A percentile compares a stretch with the other conserved stretches of the same genome.
Evolutionary conservation across 2,329 filamentous ascomycete species (phyloP).

Genomic region (Phaeoacremonium minimum): DNA sequence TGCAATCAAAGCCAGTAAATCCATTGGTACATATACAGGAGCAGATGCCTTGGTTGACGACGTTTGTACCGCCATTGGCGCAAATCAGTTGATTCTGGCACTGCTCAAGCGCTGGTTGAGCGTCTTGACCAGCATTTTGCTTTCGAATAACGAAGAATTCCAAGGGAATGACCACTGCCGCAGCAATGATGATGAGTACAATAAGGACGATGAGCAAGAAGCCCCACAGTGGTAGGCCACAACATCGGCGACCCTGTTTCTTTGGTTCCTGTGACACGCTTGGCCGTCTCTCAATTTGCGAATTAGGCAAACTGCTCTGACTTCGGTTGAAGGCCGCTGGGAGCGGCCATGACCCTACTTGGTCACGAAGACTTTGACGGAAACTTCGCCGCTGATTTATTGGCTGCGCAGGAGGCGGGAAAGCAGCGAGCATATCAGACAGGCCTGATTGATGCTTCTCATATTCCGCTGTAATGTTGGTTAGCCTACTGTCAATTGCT

Average conservation of each 20-base stretch:
- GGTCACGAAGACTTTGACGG: conserved; percentile 41
- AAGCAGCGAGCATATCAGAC: conserved; percentile 63
- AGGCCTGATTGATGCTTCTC: conserved; percentile 48
- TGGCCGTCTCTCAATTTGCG: not conserved
- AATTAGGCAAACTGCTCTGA: conserved; percentile 11
- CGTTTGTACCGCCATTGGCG: conserved; percentile 74
- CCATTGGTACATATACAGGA: conserved; percentile 87
- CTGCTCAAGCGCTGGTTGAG: conserved; percentile 32
- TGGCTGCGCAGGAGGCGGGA: conserved; percentile 57
- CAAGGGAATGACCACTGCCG: conserved; percentile 76
- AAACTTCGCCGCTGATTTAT: conserved; percentile 30
- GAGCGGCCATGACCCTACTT: conserved; percentile 48
- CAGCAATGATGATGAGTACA: conserved; percentile 67
- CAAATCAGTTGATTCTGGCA: conserved; percentile 65
- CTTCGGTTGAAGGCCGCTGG: conserved; percentile 22
- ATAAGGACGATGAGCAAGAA: conserved; percentile 65
- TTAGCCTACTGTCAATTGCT: conserved; percentile 11
- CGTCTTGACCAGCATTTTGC: conserved; percentile 20
- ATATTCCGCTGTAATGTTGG: conserved; percentile 21
- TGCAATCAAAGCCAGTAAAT: conserved; percentile 63
- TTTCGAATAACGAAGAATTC: conserved; percentile 60
- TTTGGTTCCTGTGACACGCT: conserved; percentile 20
- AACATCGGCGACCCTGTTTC: conserved; percentile 60
- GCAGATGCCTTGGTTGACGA: conserved; percentile 65
- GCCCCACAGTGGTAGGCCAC: conserved; percentile 76